phyloP scores from a whole-genome alignment of 371 early-diverging fungal genomes.

The Saksenaea oblongispora region DNA sequence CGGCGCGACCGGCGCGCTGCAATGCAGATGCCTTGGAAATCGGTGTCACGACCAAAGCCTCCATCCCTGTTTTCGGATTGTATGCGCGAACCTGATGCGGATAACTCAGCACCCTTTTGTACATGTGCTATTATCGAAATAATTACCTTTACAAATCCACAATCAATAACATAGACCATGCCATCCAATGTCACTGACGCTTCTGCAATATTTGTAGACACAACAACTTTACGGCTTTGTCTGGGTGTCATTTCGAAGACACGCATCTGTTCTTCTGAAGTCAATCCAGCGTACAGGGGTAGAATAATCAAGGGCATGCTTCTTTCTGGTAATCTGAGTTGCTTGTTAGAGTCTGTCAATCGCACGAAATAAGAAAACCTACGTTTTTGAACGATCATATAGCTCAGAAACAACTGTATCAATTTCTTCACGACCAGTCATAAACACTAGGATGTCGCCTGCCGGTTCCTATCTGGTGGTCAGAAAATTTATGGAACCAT shows the following conservation, averaged over 20 bases:
- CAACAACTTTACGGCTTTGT: conserved; percentile 76
- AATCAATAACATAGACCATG: conserved; percentile 84
- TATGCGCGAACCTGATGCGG: conserved; percentile 62
- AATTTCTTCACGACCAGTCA: conserved; percentile 87
- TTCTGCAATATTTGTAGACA: conserved; percentile 83
- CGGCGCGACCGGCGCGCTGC: conserved; percentile 85
- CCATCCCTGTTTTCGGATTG: conserved; percentile 66
- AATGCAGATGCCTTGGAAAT: conserved; percentile 74
- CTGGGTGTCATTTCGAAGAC: conserved; percentile 71
- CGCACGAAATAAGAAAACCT: conserved; percentile 11
- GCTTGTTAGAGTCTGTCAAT: neutral
- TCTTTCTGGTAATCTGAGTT: conserved; percentile 30
- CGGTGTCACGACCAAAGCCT: conserved; percentile 60
- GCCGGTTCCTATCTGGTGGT: conserved; percentile 44
- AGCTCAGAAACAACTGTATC: conserved; percentile 61
- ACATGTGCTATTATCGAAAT: neutral
- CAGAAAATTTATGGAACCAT: neutral
- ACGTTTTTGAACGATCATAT: conserved; percentile 56
- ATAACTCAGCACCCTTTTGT: neutral
- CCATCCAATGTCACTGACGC: conserved; percentile 88
- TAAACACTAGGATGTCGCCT: conserved; percentile 85
- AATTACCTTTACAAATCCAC: conserved; percentile 79
- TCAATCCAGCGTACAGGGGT: conserved; percentile 79
- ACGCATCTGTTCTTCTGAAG: conserved; percentile 63
- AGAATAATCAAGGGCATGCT: conserved; percentile 58